phyloP scores from a whole-genome alignment of 2,329 filamentous ascomycete genomes.

The Diplodia corticola region DNA sequence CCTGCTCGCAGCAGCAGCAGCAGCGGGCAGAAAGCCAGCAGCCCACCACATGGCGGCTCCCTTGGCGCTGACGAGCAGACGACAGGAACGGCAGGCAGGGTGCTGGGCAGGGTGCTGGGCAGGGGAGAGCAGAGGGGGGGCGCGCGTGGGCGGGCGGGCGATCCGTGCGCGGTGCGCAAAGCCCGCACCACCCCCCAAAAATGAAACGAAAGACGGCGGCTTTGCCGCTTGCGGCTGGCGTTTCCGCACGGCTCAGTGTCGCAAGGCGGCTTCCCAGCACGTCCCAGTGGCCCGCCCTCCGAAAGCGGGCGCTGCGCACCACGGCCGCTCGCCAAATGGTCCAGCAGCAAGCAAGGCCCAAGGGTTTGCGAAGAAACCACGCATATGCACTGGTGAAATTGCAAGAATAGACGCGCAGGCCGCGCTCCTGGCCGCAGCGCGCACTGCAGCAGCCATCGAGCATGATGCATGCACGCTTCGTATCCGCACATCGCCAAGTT shows the following conservation, averaged over 20 bases:
- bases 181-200: not conserved
- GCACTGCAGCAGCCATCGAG: not conserved
- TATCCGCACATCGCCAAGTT: not conserved
- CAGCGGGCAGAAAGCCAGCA: not conserved
- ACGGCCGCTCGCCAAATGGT: not conserved
- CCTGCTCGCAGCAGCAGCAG: not conserved
- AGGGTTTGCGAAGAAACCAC: no score
- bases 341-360: not conserved
- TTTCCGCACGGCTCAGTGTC: slow-evolving; percentile 3
- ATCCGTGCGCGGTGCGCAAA: slow-evolving; percentile 1
- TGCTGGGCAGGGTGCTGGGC: not conserved
- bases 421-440: not conserved
- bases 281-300: not conserved
- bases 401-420: not conserved
- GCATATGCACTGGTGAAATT: not conserved
- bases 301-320: not conserved
- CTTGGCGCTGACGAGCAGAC: not conserved
- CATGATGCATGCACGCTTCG: not conserved
- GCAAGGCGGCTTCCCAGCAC: not conserved
- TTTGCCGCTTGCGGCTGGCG: slow-evolving; percentile 14
- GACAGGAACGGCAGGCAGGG: not conserved
- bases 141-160: not conserved
- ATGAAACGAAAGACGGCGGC: slow-evolving; percentile 4
- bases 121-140: not conserved
- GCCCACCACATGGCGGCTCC: no score